Evolutionary conservation across 2,329 filamentous ascomycete genomes (phyloP).

Genomic region (Lachnellula arida): DNA sequence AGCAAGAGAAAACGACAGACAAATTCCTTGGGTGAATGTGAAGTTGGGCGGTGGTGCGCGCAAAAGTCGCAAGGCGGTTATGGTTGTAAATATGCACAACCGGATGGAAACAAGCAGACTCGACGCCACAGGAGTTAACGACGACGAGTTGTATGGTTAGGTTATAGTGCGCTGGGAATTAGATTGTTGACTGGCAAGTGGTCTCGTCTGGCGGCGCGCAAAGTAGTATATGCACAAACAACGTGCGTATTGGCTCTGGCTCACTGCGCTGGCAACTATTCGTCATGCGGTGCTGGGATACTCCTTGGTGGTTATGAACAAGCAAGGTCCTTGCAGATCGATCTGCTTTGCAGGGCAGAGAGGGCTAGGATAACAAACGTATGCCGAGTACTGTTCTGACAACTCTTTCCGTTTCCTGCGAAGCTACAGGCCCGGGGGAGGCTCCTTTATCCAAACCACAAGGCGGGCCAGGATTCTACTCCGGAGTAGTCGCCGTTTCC

Average conservation of each 20-base stretch:
- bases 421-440: not conserved
- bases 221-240: conserved; percentile 14
- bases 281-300: conserved; percentile 23
- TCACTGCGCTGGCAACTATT: conserved; percentile 24
- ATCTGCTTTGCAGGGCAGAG: conserved; percentile 21
- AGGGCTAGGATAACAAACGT: conserved; percentile 17
- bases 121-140: conserved; percentile 54
- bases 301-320: conserved; percentile 25
- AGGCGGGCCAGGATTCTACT: not conserved
- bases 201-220: conserved; percentile 15
- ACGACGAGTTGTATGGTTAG: conserved; percentile 62
- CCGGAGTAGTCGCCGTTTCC: conserved; percentile 2
- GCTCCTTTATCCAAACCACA: conserved; percentile 13
- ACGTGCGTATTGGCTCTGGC: conserved; percentile 20
- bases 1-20: not conserved
- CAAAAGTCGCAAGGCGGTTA: not conserved
- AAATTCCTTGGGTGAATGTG: not conserved
- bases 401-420: not conserved
- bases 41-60: not conserved
- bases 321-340: conserved; percentile 24
- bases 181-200: conserved; percentile 33
- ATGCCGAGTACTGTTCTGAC: conserved; percentile 3
- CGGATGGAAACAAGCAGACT: not conserved
- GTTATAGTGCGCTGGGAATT: conserved; percentile 58
- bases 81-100: not conserved